Base-by-base conservation (phyloP, 148 eudicot species). In the Heliosperma pusillum region DNA sequence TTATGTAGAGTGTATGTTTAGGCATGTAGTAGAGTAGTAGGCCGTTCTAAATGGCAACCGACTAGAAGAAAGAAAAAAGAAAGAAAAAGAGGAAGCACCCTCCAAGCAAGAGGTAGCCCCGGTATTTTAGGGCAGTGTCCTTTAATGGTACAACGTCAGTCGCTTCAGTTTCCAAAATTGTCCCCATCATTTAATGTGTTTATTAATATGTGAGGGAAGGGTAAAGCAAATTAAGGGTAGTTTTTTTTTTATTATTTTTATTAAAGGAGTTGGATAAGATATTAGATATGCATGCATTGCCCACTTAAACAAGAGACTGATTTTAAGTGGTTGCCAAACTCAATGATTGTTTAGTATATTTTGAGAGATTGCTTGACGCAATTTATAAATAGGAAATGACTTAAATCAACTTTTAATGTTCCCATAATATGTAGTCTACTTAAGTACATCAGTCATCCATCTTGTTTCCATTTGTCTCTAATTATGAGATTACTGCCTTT, bases 81-180 rank as follows among this genome's bases (percentile, higher is more conserved):
- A 66, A 6, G 66, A 56, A 17, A 72, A 55, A 66, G 29, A 36
- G 36, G 60, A 69, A 33, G 24, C 66, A 36, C 58, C 80, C 77
- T 73, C 26, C 68, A 72, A 56, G 36, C 70, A 50, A 64, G 36
- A 81, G 63, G 75, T 62, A 24, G 12, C 10, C 53, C 80, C 84
- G 78, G 73, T 25, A 69, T 24, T 77, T 81, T 9, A 77, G 80
- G 83, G 76, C 78, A 77, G 55, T 81, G 80, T 66, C 81, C 77
- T 74, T 78, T 77, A 81, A 74, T 78, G 84, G 76, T 74, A 73
- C 42, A 69, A 69, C 72, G 72, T 74, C 75, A 81, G 78, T 81
- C 84, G 30, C 76, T 81, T 77, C 81, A 74, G 69, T 53, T 77
- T 42, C 78, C 75, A 64, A 56, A 81, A 50, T 70, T 77, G 80